Evolutionary conservation across 495 filamentous ascomycete genomes (phyloP), one percentile per base, ranked within the genome.

Genomic region (Pseudevernia furfuracea): DNA sequence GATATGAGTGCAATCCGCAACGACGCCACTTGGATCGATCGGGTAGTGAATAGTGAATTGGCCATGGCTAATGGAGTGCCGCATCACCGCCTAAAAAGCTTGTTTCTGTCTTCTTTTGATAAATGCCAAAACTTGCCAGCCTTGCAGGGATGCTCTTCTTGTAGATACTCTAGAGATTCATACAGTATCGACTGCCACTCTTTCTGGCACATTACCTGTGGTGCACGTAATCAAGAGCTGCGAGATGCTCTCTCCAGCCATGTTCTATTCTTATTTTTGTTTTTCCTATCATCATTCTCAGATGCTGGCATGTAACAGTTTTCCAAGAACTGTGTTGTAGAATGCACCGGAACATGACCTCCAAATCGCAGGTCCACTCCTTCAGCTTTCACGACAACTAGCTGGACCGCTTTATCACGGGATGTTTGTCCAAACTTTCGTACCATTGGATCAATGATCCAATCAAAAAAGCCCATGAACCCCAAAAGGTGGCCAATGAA

Each of bases 401-500:
- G 21, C 6, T 39, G 34, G 25, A 58, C 6, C 36, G 56, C 37
- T 56, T 49, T 53, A 59, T 46, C 15, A 64, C 62, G 19, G 62
- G 62, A 43, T 64, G 52, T 53, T 64, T 64, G 49, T 64, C 62
- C 62, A 64, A 30, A 28, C 38, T 46, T 36, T 64, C 62, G 19
- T 83, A 88, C 82, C 82, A 85, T 76, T 88, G 86, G 32, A 88
- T 76, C 11, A 72, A 72, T 65, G 83, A 86, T 0, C 85, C 86
- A 52, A 88, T 82, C 71, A 89, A 75, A 66, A 89, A 90, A 34
- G 85, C 85, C 84, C 84, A 88, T 7, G 79, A 82, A 0, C 86
- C 87, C 79, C 86, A 85, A 66, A 89, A 89, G 0, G 86, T 89
- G 41, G 82, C 78, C 59, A 86, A 70, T 12, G 72, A 75, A 11